Percentiles rank a stretch among this genome's conserved stretches.
phyloP scores from a whole-genome alignment of 192 early-diverging fungal species.

The Backusella mclennaniae region DNA sequence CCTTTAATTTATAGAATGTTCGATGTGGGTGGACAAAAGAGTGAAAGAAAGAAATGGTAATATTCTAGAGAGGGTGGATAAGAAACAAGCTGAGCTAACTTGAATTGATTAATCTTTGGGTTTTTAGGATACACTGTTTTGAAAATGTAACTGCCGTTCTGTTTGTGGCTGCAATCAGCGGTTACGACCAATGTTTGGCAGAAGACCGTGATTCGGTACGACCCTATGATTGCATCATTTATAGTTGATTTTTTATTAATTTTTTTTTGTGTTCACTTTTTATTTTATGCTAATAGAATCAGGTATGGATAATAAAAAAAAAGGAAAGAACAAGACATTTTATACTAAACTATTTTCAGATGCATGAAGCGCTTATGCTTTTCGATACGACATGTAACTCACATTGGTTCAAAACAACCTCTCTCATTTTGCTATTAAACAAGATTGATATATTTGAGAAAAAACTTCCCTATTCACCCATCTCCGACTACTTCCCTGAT shows the following conservation, averaged over 20 bases:
- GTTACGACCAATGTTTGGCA: slow-evolving; percentile 58
- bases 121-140: slow-evolving; percentile 42
- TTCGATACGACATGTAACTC: slow-evolving; percentile 65
- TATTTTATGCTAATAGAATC: slow-evolving; percentile 15
- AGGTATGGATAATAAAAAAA: slow-evolving; percentile 6
- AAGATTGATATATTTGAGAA: slow-evolving; percentile 60
- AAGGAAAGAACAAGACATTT: background rate
- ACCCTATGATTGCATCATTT: slow-evolving; percentile 12
- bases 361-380: slow-evolving; percentile 58
- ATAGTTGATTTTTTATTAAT: background rate
- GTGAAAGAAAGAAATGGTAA: slow-evolving; percentile 96
- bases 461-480: slow-evolving; percentile 46
- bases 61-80: background rate
- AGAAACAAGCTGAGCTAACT: background rate
- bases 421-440: slow-evolving; percentile 61
- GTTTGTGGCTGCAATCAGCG: slow-evolving; percentile 57
- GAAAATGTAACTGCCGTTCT: slow-evolving; percentile 56
- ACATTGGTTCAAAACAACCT: slow-evolving; percentile 56
- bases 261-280: background rate
- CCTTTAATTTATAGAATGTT: slow-evolving; percentile 75
- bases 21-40: slow-evolving; percentile 97
- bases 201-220: slow-evolving; percentile 45
- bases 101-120: background rate
- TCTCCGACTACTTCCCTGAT: slow-evolving; percentile 52
- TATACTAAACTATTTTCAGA: slow-evolving; percentile 15